Evolutionary conservation across 208 protist species (phyloP).

Genomic region (Leishmania gerbilli): DNA sequence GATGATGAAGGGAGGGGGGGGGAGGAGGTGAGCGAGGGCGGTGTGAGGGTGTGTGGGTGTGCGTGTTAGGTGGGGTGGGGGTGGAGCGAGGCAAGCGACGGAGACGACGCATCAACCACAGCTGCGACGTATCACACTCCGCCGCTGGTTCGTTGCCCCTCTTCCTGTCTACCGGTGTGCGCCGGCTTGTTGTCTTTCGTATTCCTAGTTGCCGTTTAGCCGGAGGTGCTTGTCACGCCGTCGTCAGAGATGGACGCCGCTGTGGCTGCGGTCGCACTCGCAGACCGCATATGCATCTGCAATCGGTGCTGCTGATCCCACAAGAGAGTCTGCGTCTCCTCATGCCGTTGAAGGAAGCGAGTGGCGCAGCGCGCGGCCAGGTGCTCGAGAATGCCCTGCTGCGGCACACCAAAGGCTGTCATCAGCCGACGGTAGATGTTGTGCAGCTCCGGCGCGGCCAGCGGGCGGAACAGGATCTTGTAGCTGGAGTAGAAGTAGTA

Average conservation of each 20-base stretch:
- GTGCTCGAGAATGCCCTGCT: constrained; percentile 64
- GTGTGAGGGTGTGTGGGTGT: not conserved
- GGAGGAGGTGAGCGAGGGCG: not conserved
- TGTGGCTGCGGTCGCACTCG: not conserved
- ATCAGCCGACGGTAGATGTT: constrained; percentile 78
- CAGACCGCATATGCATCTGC: constrained; percentile 5
- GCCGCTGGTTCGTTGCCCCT: too few relatives aligned
- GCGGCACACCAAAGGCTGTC: constrained; percentile 66
- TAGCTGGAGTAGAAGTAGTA: constrained; percentile 83
- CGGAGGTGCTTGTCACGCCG: not conserved
- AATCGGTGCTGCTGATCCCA: constrained; percentile 48
- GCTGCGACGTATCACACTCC: not conserved
- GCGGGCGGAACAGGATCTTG: constrained; percentile 72
- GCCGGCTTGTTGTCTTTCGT: not conserved
- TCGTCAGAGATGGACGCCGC: constrained; percentile 7
- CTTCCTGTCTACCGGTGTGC: not conserved
- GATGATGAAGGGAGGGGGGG: not conserved
- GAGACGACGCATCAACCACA: not conserved
- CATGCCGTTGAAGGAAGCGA: constrained; percentile 64
- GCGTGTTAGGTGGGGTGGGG: not conserved
- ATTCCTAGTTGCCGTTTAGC: not conserved
- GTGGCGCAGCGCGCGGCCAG: constrained; percentile 79
- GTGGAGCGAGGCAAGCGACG: not conserved
- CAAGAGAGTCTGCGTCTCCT: constrained; percentile 51
- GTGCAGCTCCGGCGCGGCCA: constrained; percentile 60